Base-by-base conservation (phyloP, 805 yeast species). In the Lachancea cidri region DNA sequence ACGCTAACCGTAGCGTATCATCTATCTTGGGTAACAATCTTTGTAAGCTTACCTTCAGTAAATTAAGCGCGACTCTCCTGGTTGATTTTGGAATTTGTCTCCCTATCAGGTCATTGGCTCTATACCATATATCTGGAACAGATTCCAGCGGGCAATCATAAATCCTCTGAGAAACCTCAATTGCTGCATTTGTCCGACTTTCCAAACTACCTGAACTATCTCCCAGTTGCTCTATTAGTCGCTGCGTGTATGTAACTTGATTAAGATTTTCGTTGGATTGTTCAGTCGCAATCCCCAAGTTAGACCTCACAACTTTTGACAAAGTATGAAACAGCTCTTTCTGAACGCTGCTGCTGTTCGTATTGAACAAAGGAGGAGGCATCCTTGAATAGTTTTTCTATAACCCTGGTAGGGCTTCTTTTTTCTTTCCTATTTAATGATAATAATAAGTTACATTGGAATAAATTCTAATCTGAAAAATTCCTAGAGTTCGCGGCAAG, bases 91-190 rank as follows among this genome's bases (percentile, higher is more conserved):
- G 58, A 24, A 53, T 57, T 2, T 58, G 55, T 0, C 64, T 55
- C 5, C 65, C 65, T 38, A 84, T 68, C 57, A 81, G 60, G 38
- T 72, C 76, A 44, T 74, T 66, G 0, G 83, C 81, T 38, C 79
- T 63, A 57, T 81, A 77, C 96, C 96, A 86, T 1, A 86, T 69
- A 46, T 83, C 88, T 0, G 86, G 79, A 3, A 85, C 70, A 2
- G 83, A 73, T 0, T 81, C 69, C 2, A 79, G 71, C 3, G 80
- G 66, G 37, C 70, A 71, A 36, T 70, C 73, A 17, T 71, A 71
- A 2, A 86, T 59, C 3, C 77, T 66, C 2, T 70, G 70, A 5
- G 74, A 63, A 32, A 86, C 60, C 16, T 70, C 60, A 2, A 65
- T 66, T 0, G 84, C 79, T 0, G 83, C 79, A 1, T 71, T 65